Evolutionary conservation across 2,329 filamentous ascomycete species (phyloP).

Genomic region (Ceratocystis lukuohia): DNA sequence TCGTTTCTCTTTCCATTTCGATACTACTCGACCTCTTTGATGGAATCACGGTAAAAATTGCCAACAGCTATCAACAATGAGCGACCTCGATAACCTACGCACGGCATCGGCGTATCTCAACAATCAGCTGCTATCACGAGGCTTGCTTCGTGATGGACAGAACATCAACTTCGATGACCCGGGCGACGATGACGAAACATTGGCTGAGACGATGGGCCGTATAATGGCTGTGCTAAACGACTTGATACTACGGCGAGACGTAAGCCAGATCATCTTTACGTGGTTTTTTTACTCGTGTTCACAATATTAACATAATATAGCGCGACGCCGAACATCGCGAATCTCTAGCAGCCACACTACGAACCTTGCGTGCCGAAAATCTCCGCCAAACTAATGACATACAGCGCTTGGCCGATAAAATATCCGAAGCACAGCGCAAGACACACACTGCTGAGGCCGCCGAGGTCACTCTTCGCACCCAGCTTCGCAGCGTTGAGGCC

Average conservation of each 20-base stretch:
- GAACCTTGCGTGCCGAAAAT: conserved; percentile 60
- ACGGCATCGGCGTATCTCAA: conserved; percentile 61
- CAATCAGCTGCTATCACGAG: conserved; percentile 54
- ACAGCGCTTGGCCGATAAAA: conserved; percentile 41
- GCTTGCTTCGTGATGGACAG: conserved; percentile 53
- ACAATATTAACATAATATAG: conserved; percentile 32
- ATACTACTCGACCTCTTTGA: neutral
- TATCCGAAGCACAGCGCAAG: conserved; percentile 41
- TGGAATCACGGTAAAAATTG: neutral
- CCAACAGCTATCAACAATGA: conserved; percentile 29
- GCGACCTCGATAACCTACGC: conserved; percentile 47
- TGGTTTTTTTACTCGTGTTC: neutral
- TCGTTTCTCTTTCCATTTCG: neutral
- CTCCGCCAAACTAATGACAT: conserved; percentile 60
- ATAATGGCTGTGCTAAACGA: conserved; percentile 94
- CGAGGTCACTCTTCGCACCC: conserved; percentile 53
- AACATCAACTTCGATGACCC: conserved; percentile 72
- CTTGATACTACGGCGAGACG: conserved; percentile 76
- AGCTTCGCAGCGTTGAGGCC: conserved; percentile 61
- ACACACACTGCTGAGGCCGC: conserved; percentile 51
- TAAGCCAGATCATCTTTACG: conserved; percentile 32
- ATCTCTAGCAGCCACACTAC: conserved; percentile 64
- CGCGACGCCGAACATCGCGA: conserved; percentile 84
- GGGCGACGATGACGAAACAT: conserved; percentile 43
- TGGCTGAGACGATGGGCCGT: conserved; percentile 57